phyloP scores from a whole-genome alignment of 371 early-diverging fungal species.

The Rhizopus sp. region DNA sequence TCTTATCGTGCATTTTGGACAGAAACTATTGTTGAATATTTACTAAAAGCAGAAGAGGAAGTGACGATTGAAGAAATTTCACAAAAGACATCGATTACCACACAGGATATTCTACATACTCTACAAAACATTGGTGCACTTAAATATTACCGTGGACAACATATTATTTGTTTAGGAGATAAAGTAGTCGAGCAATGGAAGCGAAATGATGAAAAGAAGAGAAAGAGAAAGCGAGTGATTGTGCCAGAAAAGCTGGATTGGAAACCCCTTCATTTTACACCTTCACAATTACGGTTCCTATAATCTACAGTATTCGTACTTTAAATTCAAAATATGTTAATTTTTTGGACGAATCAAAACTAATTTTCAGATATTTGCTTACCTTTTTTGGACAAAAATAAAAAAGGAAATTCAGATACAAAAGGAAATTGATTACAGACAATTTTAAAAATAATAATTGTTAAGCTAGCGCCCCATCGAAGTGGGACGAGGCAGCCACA shows the following conservation, averaged over 20 bases:
- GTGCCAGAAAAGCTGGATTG: constrained; percentile 78
- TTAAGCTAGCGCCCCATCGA: too few relatives aligned
- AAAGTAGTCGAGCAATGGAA: constrained; percentile 84
- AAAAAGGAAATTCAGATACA: too few relatives aligned
- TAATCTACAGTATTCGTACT: too few relatives aligned
- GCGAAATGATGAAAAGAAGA: constrained; percentile 68
- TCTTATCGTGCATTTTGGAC: constrained; percentile 98
- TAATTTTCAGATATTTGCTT: too few relatives aligned
- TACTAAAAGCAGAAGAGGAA: constrained; percentile 52
- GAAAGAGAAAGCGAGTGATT: constrained; percentile 72
- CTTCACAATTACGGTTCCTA: constrained; percentile 75
- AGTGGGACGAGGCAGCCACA: too few relatives aligned
- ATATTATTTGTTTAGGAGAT: constrained; percentile 89
- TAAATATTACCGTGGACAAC: constrained; percentile 93
- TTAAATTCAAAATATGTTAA: too few relatives aligned
- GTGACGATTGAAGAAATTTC: constrained; percentile 84
- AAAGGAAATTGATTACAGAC: too few relatives aligned
- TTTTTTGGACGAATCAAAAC: too few relatives aligned
- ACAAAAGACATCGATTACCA: constrained; percentile 84
- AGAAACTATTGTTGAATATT: constrained; percentile 73
- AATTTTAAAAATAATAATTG: too few relatives aligned
- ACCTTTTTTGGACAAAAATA: too few relatives aligned
- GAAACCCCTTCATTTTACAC: constrained; percentile 80
- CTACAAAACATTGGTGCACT: constrained; percentile 90
- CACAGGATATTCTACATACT: constrained; percentile 95